Evolutionary conservation across 2,329 filamentous ascomycete species (phyloP), one percentile per base, ranked within the genome.

Genomic region (Curvularia spicifera): DNA sequence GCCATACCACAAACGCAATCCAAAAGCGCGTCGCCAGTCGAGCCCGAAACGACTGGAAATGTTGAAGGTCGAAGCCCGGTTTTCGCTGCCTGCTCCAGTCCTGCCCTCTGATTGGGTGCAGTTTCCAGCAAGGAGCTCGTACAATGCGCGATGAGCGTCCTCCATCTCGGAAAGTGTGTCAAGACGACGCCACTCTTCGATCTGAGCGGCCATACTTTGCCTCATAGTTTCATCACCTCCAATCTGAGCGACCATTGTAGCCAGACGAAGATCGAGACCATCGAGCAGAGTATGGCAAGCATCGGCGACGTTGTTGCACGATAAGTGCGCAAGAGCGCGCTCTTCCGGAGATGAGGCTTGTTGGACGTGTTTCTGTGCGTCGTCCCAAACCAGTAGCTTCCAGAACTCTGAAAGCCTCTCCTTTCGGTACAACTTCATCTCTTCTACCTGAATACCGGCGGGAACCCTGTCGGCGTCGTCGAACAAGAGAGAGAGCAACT

Each of bases 11-110:
- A 99, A 82, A 43, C 93, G 88, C 49, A 99, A 83, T 10, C 91
- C 94, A 76, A 99, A 97, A 0, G 93, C 89, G 72, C 96, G 93
- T 75, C 91, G 89, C 95, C 95, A 99, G 74, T 96, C 91, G 35
- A 99, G 82, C 4, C 87, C 87, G 73, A 97, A 99, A 46, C 89
- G 88, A 68, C 90, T 85, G 0, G 92, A 91, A 64, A 99, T 91
- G 53, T 88, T 84, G 72, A 99, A 97, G 0, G 89, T 89, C 13
- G 88, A 85, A 39, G 89, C 85, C 44, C 90, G 88, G 77, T 98
- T 91, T 76, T 98, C 95, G 8, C 89, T 79, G 1, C 91, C 86
- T 6, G 85, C 88, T 2, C 82, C 83, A 64, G 87, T 89, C 71
- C 90, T 89, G 10, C 94, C 95, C 65, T 93, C 86, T 58, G 91